A percentile compares a stretch with the other conserved stretches of the same genome.
phyloP scores from a whole-genome alignment of 2,329 filamentous ascomycete genomes.

The Aspergillus tubingensis region DNA sequence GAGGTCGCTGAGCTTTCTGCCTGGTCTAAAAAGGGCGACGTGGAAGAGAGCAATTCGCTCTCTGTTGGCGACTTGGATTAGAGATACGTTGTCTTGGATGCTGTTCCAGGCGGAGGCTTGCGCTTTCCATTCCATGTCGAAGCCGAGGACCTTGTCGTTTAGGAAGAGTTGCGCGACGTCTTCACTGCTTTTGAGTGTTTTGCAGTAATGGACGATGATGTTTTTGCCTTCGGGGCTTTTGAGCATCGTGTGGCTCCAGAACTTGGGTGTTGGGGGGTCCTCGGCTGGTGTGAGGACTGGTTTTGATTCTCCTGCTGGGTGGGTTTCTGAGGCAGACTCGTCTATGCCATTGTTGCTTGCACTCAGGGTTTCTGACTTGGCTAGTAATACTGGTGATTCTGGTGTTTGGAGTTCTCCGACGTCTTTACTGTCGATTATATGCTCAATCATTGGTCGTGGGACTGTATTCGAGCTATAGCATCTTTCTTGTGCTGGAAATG shows the following conservation, averaged over 20 bases:
- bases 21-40: slow-evolving; percentile 62
- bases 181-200: slow-evolving; percentile 67
- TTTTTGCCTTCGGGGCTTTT: slow-evolving; percentile 52
- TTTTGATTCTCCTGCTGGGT: neutral
- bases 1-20: slow-evolving; percentile 52
- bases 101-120: slow-evolving; percentile 51
- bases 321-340: neutral
- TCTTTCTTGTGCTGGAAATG: neutral
- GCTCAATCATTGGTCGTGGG: neutral
- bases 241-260: slow-evolving; percentile 44
- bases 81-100: slow-evolving; percentile 69
- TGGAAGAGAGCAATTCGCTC: slow-evolving; percentile 81
- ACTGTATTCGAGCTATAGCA: slow-evolving; percentile 1
- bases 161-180: slow-evolving; percentile 66
- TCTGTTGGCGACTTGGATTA: slow-evolving; percentile 80
- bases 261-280: slow-evolving; percentile 18
- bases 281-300: neutral
- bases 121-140: slow-evolving; percentile 83
- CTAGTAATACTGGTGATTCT: neutral
- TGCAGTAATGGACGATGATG: slow-evolving; percentile 77
- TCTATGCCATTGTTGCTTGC: neutral
- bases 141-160: slow-evolving; percentile 71
- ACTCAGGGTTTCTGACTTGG: neutral
- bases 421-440: neutral
- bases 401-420: neutral